phyloP scores from a whole-genome alignment of 768 basidiomycete species.

The Mycena venus region DNA sequence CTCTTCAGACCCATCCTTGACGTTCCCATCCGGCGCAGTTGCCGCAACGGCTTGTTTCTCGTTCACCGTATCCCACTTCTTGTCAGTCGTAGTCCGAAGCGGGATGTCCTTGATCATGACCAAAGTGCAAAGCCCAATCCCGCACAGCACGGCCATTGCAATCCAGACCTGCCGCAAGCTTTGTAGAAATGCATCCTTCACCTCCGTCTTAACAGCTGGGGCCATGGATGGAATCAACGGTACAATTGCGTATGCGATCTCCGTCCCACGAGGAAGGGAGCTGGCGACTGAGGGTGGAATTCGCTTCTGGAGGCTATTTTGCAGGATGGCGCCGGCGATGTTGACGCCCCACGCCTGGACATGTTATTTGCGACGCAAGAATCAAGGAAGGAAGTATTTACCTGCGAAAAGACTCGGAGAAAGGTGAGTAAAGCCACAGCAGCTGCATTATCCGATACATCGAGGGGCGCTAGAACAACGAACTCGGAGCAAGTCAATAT shows the following conservation, averaged over 20 bases:
- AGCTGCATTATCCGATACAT: constrained; percentile 4
- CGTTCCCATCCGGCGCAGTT: no score
- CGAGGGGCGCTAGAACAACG: not conserved
- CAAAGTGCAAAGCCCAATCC: not conserved
- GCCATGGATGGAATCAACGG: not conserved
- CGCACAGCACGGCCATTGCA: not conserved
- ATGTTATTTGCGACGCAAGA: no score
- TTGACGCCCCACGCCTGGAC: constrained; percentile 20
- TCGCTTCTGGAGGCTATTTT: not conserved
- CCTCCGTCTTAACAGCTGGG: not conserved
- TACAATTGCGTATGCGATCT: not conserved
- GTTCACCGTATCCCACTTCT: not conserved
- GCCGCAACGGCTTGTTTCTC: no score
- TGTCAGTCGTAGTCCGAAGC: not conserved
- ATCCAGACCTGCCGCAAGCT: constrained; percentile 5
- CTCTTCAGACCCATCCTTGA: no score
- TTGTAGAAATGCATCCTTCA: constrained; percentile 36
- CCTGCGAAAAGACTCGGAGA: constrained; percentile 1
- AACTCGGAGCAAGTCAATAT: not conserved
- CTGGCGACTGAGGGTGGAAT: not conserved
- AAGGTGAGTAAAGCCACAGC: constrained; percentile 1
- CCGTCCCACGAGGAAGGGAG: not conserved
- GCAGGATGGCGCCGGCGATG: constrained; percentile 20
- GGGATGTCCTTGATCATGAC: constrained; percentile 5
- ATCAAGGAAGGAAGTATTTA: no score